Conservation (phyloP, 192 early-diverging fungal genomes). For the Coemansia sp. region DNA sequence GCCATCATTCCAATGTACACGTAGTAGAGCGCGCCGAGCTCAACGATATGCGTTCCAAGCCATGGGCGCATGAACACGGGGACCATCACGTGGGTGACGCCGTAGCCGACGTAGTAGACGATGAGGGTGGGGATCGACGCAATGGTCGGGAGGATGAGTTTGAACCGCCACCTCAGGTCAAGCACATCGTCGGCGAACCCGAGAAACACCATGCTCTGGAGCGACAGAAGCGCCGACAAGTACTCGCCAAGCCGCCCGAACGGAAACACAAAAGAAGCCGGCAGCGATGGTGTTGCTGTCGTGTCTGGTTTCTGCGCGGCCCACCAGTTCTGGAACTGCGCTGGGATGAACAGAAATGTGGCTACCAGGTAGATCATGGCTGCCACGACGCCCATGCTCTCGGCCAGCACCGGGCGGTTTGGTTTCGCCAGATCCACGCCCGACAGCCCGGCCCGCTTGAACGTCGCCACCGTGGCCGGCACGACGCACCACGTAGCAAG, state of each 20-base stretch:
- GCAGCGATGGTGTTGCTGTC: neutral
- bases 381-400: constrained; percentile 89
- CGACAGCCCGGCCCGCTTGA: constrained; percentile 74
- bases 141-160: constrained; percentile 89
- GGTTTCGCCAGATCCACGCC: constrained; percentile 84
- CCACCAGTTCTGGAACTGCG: constrained; percentile 90
- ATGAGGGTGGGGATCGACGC: constrained; percentile 92
- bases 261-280: constrained; percentile 26
- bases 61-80: constrained; percentile 78
- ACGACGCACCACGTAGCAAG: constrained; percentile 73
- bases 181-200: constrained; percentile 99
- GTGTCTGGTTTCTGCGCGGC: constrained; percentile 10
- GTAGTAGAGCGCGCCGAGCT: constrained; percentile 93
- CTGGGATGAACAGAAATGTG: constrained; percentile 92
- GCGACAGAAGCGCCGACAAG: constrained; percentile 82
- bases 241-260: constrained; percentile 80
- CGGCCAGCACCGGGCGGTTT: constrained; percentile 68
- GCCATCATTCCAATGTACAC: constrained; percentile 84
- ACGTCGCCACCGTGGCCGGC: constrained; percentile 63
- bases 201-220: constrained; percentile 96
- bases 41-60: constrained; percentile 67
- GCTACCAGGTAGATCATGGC: constrained; percentile 85
- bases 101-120: constrained; percentile 90
- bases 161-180: constrained; percentile 94
- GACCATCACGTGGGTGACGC: constrained; percentile 83